A percentile compares a stretch with the other conserved stretches of the same genome.
Conservation (phyloP, 805 yeast genomes). For the Myxozyma vanderwaltii region DNA sequence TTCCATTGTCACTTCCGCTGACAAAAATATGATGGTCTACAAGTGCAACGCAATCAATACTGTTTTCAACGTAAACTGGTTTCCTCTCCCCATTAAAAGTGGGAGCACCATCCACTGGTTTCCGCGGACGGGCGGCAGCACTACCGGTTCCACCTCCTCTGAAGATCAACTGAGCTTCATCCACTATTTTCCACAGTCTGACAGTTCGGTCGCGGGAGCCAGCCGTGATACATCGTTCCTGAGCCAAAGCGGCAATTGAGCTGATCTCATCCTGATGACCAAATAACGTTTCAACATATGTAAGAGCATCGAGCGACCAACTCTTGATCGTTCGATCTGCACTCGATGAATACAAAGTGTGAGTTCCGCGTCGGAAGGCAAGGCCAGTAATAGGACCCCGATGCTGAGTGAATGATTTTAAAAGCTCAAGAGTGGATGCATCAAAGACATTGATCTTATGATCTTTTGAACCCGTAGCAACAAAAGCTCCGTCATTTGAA, state of each 20-base stretch:
- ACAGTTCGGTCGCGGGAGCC: constrained; percentile 95
- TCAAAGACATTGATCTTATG: constrained; percentile 84
- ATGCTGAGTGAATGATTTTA: constrained; percentile 73
- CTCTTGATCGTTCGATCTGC: constrained; percentile 90
- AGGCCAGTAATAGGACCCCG: constrained; percentile 73
- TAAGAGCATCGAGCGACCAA: constrained; percentile 78
- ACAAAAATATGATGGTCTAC: constrained; percentile 89
- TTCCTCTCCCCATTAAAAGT: not conserved
- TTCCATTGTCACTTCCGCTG: constrained; percentile 95
- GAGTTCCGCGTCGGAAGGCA: constrained; percentile 75
- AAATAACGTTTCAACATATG: constrained; percentile 86
- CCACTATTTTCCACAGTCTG: constrained; percentile 95
- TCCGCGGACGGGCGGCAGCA: constrained; percentile 30
- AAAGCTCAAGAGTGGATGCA: constrained; percentile 70
- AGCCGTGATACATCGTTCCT: constrained; percentile 93
- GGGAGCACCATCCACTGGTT: not conserved
- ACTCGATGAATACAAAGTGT: constrained; percentile 88
- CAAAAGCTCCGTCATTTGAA: constrained; percentile 81
- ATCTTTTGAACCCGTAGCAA: constrained; percentile 91
- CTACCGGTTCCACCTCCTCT: constrained; percentile 73
- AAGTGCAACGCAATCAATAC: constrained; percentile 88
- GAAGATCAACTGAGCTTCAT: constrained; percentile 90
- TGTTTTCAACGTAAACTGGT: constrained; percentile 68
- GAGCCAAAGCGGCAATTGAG: constrained; percentile 76
- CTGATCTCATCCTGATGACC: constrained; percentile 93